Evolutionary conservation across 2,329 filamentous ascomycete genomes (phyloP).

Genomic region (Epichloe gansuensis): DNA sequence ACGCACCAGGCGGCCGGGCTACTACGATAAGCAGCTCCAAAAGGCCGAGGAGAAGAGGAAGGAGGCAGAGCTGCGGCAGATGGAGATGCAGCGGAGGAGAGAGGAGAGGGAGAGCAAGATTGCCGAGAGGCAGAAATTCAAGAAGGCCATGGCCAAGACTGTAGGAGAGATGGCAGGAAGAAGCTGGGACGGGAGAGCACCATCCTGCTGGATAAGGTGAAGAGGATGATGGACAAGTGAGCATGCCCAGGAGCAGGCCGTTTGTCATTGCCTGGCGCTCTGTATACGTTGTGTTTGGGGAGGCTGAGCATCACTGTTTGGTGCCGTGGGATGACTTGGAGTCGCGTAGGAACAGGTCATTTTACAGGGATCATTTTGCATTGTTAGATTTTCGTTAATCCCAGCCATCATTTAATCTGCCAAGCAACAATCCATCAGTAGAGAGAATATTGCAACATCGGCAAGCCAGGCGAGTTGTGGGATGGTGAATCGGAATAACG

Average conservation of each 20-base stretch:
- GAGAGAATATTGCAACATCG: too few species aligned
- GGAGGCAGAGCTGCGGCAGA: slow-evolving; percentile 29
- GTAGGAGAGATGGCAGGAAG: slow-evolving; percentile 60
- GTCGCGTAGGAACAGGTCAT: too few species aligned
- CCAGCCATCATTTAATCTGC: too few species aligned
- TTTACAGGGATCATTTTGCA: too few species aligned
- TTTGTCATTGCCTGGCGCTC: not conserved
- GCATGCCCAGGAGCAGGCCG: not conserved
- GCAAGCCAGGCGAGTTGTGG: not conserved
- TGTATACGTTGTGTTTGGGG: not conserved
- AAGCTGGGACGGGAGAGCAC: slow-evolving; percentile 74
- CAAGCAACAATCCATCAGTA: too few species aligned
- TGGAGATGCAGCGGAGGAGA: slow-evolving; percentile 34
- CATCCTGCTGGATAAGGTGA: slow-evolving; percentile 65
- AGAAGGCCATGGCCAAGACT: slow-evolving; percentile 61
- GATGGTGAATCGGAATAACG: not conserved
- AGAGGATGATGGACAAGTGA: slow-evolving; percentile 28
- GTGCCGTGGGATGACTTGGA: too few species aligned
- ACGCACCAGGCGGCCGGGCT: slow-evolving; percentile 34
- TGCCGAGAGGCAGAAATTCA: slow-evolving; percentile 52
- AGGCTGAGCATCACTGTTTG: too few species aligned
- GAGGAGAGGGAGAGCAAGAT: slow-evolving; percentile 53
- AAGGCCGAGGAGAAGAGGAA: slow-evolving; percentile 31
- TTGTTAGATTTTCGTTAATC: too few species aligned
- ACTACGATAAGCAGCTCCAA: slow-evolving; percentile 52